Evolutionary conservation across 73 alveolate species (phyloP), one percentile per base, ranked within the genome.

Genomic region (Stentor roeselii): DNA sequence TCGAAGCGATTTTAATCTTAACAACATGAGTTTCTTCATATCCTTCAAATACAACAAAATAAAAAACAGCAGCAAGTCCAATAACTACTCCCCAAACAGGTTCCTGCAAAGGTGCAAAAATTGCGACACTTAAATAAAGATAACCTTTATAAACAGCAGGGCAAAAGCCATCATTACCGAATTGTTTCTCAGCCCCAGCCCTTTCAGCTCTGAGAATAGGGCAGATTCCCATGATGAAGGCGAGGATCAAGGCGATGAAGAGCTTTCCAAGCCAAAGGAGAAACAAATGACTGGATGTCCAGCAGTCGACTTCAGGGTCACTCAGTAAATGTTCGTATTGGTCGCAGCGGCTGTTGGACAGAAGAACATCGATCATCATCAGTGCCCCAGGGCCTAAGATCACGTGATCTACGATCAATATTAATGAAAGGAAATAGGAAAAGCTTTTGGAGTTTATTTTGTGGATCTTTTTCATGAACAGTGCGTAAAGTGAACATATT

Each of bases 181-280:
- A 67, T 21, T 27, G n/a, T 67, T 34, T n/a, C 80, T 67, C 80
- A 2, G 34, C 37, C 41, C 80, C 80, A 2, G 21, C 34, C 27
- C 80, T 21, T 32, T 67, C 80, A 67, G 80, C n/a, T 34, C 37
- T n/a, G 37, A 67, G 80, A 27, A 67, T 21, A 21, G 80, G 37
- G 1, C 41, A 21, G 2, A 67, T 21, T 21, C n/a, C 80, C 14
- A n/a, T 40, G 14, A 32, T 40, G 27, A 67, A 11, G 37, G 34
- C n/a, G 27, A 67, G 37, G 37, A 27, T 40, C 1, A 67, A 11
- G 42, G 42, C 41, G 37, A 40, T 34, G 34, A 67, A 67, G 34
- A 67, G 15, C 15, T 27, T 27, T 67, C 80, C 80, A 32, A 67
- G 34, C 37, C 14, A 15, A 0, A 67, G 37, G 27, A 67, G 11